A percentile compares a stretch with the other conserved stretches of the same genome.
phyloP scores from a whole-genome alignment of 2,329 filamentous ascomycete genomes.

The Knufia fluminis region DNA sequence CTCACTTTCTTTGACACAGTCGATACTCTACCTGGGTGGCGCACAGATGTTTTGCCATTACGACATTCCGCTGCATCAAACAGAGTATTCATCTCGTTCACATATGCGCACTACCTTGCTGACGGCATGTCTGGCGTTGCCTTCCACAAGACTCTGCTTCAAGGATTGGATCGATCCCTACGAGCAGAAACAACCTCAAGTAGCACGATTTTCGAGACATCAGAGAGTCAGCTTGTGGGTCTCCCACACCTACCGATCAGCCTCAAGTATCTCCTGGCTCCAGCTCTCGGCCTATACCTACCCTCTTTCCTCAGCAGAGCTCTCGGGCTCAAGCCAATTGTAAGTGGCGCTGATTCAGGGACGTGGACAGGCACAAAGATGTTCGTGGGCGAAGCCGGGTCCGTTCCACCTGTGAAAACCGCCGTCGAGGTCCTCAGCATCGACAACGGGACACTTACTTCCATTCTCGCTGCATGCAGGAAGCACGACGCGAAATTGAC shows the following conservation, averaged over 20 bases:
- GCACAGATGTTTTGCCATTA: conserved; percentile 31
- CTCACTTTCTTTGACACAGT: conserved; percentile 28
- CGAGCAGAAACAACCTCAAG: conserved; percentile 4
- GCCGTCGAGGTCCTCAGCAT: conserved; percentile 29
- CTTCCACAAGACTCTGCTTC: conserved; percentile 36
- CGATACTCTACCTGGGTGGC: conserved; percentile 34
- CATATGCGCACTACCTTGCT: conserved; percentile 36
- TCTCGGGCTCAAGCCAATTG: conserved; percentile 28
- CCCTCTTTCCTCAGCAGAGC: conserved; percentile 28
- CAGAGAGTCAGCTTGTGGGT: conserved; percentile 28
- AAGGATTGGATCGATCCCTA: conserved; percentile 10
- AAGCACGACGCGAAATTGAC: conserved; percentile 34
- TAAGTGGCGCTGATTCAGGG: conserved; percentile 21
- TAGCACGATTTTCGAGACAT: conserved; percentile 4
- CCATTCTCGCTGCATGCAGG: conserved; percentile 26
- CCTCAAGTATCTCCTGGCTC: conserved; percentile 36
- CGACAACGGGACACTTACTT: conserved; percentile 21
- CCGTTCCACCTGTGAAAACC: conserved; percentile 18
- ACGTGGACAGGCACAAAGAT: conserved; percentile 28
- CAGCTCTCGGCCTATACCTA: conserved; percentile 31
- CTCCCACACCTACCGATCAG: conserved; percentile 35
- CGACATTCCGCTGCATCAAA: background rate
- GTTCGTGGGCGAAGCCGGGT: conserved; percentile 11
- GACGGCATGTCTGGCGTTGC: conserved; percentile 36
- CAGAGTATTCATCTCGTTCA: conserved; percentile 32